Conservation (phyloP, 495 filamentous ascomycete species). For the Thermochaetoides thermophila region DNA sequence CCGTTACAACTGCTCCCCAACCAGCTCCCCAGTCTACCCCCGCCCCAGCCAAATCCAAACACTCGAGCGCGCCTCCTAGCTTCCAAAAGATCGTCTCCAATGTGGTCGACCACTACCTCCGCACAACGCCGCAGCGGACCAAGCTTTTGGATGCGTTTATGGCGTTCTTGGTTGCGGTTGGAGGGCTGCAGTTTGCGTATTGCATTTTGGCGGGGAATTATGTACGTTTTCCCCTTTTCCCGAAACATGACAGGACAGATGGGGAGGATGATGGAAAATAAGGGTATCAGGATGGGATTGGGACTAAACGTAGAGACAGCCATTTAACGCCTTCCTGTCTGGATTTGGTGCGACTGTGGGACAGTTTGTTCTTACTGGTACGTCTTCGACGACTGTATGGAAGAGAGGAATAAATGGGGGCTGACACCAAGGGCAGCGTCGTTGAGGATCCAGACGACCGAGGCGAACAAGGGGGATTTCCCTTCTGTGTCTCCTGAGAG, state of each 20-base stretch:
- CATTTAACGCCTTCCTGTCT: slow-evolving; percentile 95
- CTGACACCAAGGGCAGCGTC: slow-evolving; percentile 27
- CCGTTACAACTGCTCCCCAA: background rate
- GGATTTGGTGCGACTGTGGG: slow-evolving; percentile 92
- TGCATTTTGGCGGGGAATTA: slow-evolving; percentile 89
- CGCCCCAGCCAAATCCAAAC: slow-evolving; percentile 8
- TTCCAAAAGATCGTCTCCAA: slow-evolving; percentile 29
- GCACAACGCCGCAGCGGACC: slow-evolving; percentile 72
- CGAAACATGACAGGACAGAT: background rate
- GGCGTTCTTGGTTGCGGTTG: slow-evolving; percentile 74
- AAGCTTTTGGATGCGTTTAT: slow-evolving; percentile 89
- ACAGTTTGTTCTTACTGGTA: slow-evolving; percentile 90
- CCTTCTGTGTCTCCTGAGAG: slow-evolving; percentile 53
- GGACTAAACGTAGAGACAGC: slow-evolving; percentile 33
- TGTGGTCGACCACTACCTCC: slow-evolving; percentile 62
- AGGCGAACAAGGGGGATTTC: slow-evolving; percentile 58
- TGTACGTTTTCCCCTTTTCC: slow-evolving; percentile 36
- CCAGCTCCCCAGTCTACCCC: slow-evolving; percentile 10
- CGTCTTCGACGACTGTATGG: slow-evolving; percentile 1
- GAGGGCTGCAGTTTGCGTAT: slow-evolving; percentile 83
- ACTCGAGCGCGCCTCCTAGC: slow-evolving; percentile 2
- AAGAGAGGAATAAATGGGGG: slow-evolving; percentile 1
- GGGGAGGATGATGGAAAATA: background rate
- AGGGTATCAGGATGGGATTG: background rate
- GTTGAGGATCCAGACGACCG: slow-evolving; percentile 82